phyloP scores from a whole-genome alignment of 768 basidiomycete species.

The Boletus barrowsii region DNA sequence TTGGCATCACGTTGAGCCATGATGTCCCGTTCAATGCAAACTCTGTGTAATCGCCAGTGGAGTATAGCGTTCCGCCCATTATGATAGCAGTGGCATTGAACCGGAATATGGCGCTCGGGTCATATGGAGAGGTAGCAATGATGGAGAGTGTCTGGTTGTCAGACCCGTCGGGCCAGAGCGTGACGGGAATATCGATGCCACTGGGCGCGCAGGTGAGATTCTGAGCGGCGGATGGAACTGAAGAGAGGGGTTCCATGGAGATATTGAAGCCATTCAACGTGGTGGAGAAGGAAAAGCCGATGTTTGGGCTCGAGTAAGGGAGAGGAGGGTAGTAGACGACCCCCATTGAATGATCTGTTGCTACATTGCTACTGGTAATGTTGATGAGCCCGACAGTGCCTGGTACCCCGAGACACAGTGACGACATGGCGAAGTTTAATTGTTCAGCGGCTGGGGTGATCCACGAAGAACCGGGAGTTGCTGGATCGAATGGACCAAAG shows the following conservation, averaged over 20 bases:
- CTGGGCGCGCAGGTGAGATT: slow-evolving; percentile 1
- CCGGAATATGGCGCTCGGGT: background rate
- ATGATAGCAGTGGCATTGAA: slow-evolving; percentile 11
- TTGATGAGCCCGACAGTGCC: slow-evolving; percentile 10
- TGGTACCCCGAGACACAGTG: background rate
- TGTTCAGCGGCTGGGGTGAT: background rate
- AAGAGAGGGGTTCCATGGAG: slow-evolving; percentile 9
- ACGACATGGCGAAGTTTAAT: background rate
- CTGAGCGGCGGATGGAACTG: slow-evolving; percentile 10
- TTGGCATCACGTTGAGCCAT: slow-evolving; percentile 8
- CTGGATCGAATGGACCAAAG: slow-evolving; percentile 1
- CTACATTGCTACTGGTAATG: background rate
- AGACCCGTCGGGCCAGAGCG: slow-evolving; percentile 4
- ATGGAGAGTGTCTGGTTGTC: slow-evolving; percentile 12
- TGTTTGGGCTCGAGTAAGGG: background rate
- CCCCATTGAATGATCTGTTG: background rate
- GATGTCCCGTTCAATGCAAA: slow-evolving; percentile 17
- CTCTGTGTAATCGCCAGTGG: slow-evolving; percentile 6
- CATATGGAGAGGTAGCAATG: background rate
- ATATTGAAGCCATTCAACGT: slow-evolving; percentile 17
- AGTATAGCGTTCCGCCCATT: slow-evolving; percentile 4
- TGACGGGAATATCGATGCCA: accelerated
- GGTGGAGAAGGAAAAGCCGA: background rate
- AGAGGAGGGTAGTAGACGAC: slow-evolving; percentile 14
- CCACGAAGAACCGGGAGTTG: background rate